A percentile compares a stretch with the other conserved stretches of the same genome.
Evolutionary conservation across 2,329 filamentous ascomycete species (phyloP).

Genomic region (Immersiporthe knoxdaviesiana): DNA sequence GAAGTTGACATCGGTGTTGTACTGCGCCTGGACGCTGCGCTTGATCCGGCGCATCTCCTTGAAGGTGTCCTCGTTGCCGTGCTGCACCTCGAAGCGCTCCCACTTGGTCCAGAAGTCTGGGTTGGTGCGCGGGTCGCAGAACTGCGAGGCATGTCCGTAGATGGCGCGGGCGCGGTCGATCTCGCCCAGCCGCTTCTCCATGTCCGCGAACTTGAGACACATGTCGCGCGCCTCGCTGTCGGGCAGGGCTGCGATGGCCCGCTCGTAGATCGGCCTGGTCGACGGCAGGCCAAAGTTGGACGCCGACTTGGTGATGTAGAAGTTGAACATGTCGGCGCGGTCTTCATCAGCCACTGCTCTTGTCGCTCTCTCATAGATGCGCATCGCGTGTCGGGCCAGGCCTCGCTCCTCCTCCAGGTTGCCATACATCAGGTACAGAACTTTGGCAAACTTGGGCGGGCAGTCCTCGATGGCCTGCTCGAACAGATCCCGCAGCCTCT

Average conservation of each 20-base stretch:
- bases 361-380: slow-evolving; percentile 97
- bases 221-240: slow-evolving; percentile 94
- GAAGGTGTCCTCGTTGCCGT: slow-evolving; percentile 98
- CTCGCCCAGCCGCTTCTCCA: slow-evolving; percentile 59
- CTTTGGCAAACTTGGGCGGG: slow-evolving; percentile 93
- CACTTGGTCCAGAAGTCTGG: slow-evolving; percentile 93
- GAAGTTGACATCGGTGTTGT: slow-evolving; percentile 98
- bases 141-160: slow-evolving; percentile 95
- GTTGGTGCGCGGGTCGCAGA: slow-evolving; percentile 91
- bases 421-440: slow-evolving; percentile 97
- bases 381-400: slow-evolving; percentile 94
- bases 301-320: slow-evolving; percentile 98
- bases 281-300: slow-evolving; percentile 97
- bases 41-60: slow-evolving; percentile 99
- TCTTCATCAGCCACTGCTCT: slow-evolving; percentile 94
- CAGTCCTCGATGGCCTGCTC: slow-evolving; percentile 96
- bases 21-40: slow-evolving; percentile 94
- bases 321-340: slow-evolving; percentile 96
- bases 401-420: slow-evolving; percentile 95
- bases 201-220: slow-evolving; percentile 94
- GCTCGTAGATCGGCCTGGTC: slow-evolving; percentile 93
- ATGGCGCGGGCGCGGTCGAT: slow-evolving; percentile 93
- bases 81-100: slow-evolving; percentile 96
- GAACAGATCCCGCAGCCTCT: slow-evolving; percentile 90
- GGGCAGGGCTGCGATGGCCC: slow-evolving; percentile 89